Evolutionary conservation across 495 filamentous ascomycete species (phyloP), one percentile per base, ranked within the genome.

Genomic region (Venustampulla echinocandica): DNA sequence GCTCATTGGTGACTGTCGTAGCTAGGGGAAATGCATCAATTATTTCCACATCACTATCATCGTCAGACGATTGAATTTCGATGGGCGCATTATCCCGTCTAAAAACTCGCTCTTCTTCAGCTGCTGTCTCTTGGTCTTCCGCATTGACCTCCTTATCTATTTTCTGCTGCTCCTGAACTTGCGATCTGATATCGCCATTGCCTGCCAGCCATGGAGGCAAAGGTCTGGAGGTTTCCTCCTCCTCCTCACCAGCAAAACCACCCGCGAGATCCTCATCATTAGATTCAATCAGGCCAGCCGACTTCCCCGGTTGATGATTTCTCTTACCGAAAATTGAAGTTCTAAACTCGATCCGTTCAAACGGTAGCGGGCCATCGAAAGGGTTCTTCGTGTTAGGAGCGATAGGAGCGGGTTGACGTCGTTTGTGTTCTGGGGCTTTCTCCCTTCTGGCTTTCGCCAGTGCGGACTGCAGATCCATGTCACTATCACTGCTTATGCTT

Each of bases 181-280:
- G 66, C 10, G 73, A 67, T 33, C 69, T 67, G 20, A 80, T 77
- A 49, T 81, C 75, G 11, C 61, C 62, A 3, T 55, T 60, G 43
- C 73, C 71, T 18, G 71, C 69, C 56, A 98, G 85, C 92, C 92
- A 98, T 3, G 92, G 90, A 1, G 92, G 92, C 23, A 96, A 60
- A 10, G 82, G 80, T 28, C 69, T 69, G 0, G 75, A 63, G 3
- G 73, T 65, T 47, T 82, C 63, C 15, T 70, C 54, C 20, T 24
- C 13, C 2, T 27, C 42, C n/a, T 74, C 69, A n/a, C n/a, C n/a
- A 52, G 72, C 66, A 61, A 90, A 93, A 0, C 88, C 87, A 7
- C 86, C 87, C 17, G 76, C 75, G 41, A 72, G 54, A 4, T 76
- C 74, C 10, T 80, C 80, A 13, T 77, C 68, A 14, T 73, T 69